A percentile compares a stretch with the other conserved stretches of the same genome.
phyloP scores from a whole-genome alignment of 345 rosid genomes.

The Aquilaria sinensis region DNA sequence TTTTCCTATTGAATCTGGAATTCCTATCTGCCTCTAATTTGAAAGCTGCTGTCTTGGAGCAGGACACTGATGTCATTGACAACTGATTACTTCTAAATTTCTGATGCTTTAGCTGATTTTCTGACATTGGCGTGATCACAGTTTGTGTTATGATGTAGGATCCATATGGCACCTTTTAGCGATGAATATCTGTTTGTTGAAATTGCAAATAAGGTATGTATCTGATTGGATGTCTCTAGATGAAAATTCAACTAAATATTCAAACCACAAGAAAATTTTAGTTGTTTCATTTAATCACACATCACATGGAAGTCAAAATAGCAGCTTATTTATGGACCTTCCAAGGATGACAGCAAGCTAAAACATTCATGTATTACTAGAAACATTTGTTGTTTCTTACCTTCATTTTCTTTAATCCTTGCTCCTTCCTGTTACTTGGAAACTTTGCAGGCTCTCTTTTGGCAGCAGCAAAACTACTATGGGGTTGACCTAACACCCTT shows the following conservation, averaged over 20 bases:
- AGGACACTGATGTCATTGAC: too few species aligned
- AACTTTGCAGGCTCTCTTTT: conserved; percentile 72
- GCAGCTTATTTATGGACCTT: too few species aligned
- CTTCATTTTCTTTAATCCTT: background rate
- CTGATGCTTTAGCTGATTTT: too few species aligned
- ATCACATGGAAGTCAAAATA: too few species aligned
- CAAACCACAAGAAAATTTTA: conserved; percentile 3
- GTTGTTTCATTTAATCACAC: too few species aligned
- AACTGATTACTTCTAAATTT: too few species aligned
- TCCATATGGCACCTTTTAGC: conserved; percentile 98
- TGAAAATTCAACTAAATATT: background rate
- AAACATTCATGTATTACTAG: background rate
- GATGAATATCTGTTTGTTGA: conserved; percentile 94
- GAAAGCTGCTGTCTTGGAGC: too few species aligned
- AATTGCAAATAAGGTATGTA: conserved; percentile 94
- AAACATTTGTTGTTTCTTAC: background rate
- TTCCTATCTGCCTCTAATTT: too few species aligned
- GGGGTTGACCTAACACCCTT: conserved; percentile 90
- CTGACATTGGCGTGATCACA: too few species aligned
- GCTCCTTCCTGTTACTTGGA: background rate
- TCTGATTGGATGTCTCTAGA: conserved; percentile 6
- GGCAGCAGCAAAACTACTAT: conserved; percentile 93
- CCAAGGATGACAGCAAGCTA: too few species aligned
- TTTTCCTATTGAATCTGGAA: too few species aligned
- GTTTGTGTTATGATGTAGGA: conserved; percentile 42